phyloP scores from a whole-genome alignment of 441 rosid genomes.

The Theobroma grandiflorum region DNA sequence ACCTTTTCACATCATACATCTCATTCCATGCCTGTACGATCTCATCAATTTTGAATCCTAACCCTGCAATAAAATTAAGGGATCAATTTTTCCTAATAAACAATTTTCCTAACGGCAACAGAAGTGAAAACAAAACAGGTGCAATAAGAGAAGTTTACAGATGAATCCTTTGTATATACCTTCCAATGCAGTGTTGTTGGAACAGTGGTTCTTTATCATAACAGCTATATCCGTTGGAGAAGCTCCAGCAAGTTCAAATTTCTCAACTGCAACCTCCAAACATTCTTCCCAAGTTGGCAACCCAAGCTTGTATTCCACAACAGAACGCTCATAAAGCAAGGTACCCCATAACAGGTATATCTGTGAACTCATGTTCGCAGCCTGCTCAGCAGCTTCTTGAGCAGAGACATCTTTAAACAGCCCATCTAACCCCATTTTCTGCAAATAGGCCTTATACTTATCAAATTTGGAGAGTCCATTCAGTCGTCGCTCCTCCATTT shows the following conservation, averaged over 20 bases:
- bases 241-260: slow-evolving; percentile 97
- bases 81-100: background rate
- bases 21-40: slow-evolving; percentile 99
- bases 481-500: slow-evolving; percentile 71
- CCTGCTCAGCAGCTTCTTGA: slow-evolving; percentile 77
- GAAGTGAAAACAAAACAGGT: background rate
- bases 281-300: slow-evolving; percentile 96
- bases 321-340: slow-evolving; percentile 88
- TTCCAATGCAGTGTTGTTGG: slow-evolving; percentile 75
- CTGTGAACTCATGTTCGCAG: slow-evolving; percentile 84
- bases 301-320: slow-evolving; percentile 83
- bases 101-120: background rate
- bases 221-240: slow-evolving; percentile 89
- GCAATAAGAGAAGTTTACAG: slow-evolving; percentile 2
- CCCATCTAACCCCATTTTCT: slow-evolving; percentile 70
- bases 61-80: slow-evolving; percentile 47
- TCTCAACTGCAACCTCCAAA: slow-evolving; percentile 92
- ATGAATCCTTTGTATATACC: slow-evolving; percentile 52
- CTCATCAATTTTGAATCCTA: slow-evolving; percentile 96
- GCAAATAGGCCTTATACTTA: slow-evolving; percentile 58
- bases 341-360: slow-evolving; percentile 95
- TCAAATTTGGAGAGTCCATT: slow-evolving; percentile 72
- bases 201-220: slow-evolving; percentile 94
- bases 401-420: slow-evolving; percentile 58
- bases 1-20: slow-evolving; percentile 95